Base-by-base conservation (phyloP, 1,139 yeast species). In the Debaryomyces singareniensis region DNA sequence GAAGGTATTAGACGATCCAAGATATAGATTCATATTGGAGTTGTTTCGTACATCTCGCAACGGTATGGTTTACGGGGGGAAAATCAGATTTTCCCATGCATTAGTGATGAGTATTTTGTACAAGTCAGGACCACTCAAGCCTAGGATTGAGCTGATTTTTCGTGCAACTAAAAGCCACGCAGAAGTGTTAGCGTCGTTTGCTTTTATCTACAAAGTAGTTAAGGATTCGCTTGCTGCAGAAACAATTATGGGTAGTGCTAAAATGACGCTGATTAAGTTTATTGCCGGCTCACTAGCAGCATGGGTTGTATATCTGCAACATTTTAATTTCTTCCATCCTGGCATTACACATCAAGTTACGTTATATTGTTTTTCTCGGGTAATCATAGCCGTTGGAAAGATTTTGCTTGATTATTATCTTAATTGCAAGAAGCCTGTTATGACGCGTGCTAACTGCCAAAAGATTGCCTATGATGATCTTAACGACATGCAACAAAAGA, bases 71-170 rank as follows among this genome's bases (percentile, higher is more conserved):
- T 83, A 82, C 43, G 94, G 94, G 3, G 84, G 84, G 11, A 69
- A 80, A 42, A 61, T 82, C 26, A 61, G 94, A 34, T 81, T 83
- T 49, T 71, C 82, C 30, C 94, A 83, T 54, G 80, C 89, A 1
- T 51, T 78, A 32, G 86, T 78, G 27, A 75, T 81, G 55, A 77
- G 71, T 37, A 55, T 72, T 30, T 63, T 70, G 28, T 80, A 71
- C 53, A 63, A 75, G 31, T 55, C 68, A 29, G 68, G 69, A 2
- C 73, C 75, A 2, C 30, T 70, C 24, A 47, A 52, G 28, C 72
- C 75, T 13, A 51, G 83, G 30, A 39, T 76, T 28, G 43, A 50
- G 21, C 72, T 70, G 29, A 69, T 81, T 16, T 40, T 75, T 25
- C 62, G 56, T 35, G 79, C 83, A 23, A 77, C 91, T 9, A 58